These are phyloP conservation scores for Xylariaceae sp. DNA, from an alignment of 2,329 filamentous ascomycete genomes.

Conservation along the genomic window DNA sequence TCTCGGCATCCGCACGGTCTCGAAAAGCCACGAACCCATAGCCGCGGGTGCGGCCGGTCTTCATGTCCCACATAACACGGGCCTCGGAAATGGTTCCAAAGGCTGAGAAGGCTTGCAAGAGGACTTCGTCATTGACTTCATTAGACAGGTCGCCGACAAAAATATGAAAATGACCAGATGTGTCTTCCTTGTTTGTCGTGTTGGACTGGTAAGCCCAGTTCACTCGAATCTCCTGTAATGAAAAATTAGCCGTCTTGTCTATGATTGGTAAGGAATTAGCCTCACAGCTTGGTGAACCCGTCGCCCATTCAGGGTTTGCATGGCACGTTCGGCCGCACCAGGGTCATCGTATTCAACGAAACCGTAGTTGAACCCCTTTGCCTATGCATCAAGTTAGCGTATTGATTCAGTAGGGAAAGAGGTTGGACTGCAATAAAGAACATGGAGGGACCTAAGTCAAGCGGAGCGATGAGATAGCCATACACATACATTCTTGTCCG, in stretches of 20 bases:
- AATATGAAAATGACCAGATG: slow-evolving; percentile 97
- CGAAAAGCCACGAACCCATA: slow-evolving; percentile 98
- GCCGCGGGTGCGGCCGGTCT: slow-evolving; percentile 94
- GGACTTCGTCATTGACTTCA: slow-evolving; percentile 95
- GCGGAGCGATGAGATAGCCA: background rate
- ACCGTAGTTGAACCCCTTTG: slow-evolving; percentile 97
- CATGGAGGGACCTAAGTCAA: background rate
- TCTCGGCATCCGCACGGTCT: slow-evolving; percentile 90
- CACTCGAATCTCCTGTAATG: slow-evolving; percentile 85
- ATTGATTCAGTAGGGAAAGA: background rate
- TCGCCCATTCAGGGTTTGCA: slow-evolving; percentile 94
- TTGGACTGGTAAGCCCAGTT: slow-evolving; percentile 99
- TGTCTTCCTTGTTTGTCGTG: slow-evolving; percentile 92
- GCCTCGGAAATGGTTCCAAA: slow-evolving; percentile 97
- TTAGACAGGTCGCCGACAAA: slow-evolving; percentile 98
- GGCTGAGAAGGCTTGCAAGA: slow-evolving; percentile 90
- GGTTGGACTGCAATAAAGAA: background rate
- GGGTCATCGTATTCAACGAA: slow-evolving; percentile 99
- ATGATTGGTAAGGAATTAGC: slow-evolving; percentile 13
- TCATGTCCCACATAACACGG: slow-evolving; percentile 99
- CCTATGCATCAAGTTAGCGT: slow-evolving; percentile 52
- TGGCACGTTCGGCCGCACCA: slow-evolving; percentile 91
- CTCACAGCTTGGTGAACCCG: slow-evolving; percentile 93
- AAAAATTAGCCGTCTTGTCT: slow-evolving; percentile 5
- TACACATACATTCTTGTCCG: slow-evolving; percentile 92